Evolutionary conservation across 345 rosid species (phyloP).

Genomic region (Acer campestre): DNA sequence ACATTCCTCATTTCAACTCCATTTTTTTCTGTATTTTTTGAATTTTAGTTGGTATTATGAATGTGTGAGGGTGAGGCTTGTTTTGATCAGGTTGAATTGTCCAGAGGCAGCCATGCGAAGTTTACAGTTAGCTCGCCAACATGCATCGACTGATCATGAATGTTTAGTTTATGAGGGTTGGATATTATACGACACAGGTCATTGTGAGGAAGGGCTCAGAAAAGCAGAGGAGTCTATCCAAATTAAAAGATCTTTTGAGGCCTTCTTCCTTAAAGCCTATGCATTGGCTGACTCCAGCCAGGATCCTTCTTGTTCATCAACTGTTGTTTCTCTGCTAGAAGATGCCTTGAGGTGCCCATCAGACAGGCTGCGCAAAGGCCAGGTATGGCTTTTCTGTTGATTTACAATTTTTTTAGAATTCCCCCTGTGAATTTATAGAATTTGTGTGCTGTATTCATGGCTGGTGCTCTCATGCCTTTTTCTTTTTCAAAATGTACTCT

Average conservation of each 20-base stretch:
- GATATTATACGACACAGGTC: constrained; percentile 96
- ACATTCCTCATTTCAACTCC: background rate
- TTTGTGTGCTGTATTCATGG: background rate
- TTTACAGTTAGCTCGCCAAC: constrained; percentile 85
- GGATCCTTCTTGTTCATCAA: constrained; percentile 76
- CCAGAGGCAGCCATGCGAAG: constrained; percentile 98
- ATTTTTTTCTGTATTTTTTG: background rate
- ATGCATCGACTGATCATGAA: constrained; percentile 87
- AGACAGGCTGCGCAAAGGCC: constrained; percentile 97
- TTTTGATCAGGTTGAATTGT: constrained; percentile 76
- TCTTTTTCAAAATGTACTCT: background rate
- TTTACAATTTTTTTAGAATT: constrained; percentile 7
- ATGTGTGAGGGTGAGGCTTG: background rate
- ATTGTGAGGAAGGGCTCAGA: constrained; percentile 88
- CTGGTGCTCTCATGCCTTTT: background rate
- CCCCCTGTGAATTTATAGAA: background rate
- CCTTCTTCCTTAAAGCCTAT: constrained; percentile 97
- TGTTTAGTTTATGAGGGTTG: constrained; percentile 96
- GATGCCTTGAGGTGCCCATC: constrained; percentile 96
- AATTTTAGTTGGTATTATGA: constrained; percentile 15
- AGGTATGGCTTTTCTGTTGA: constrained; percentile 52
- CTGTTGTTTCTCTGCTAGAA: constrained; percentile 90
- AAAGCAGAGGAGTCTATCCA: constrained; percentile 89
- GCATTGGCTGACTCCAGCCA: constrained; percentile 94
- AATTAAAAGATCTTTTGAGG: constrained; percentile 91